Conservation (phyloP, 2,329 filamentous ascomycete genomes). For the Cladosporium velox region DNA sequence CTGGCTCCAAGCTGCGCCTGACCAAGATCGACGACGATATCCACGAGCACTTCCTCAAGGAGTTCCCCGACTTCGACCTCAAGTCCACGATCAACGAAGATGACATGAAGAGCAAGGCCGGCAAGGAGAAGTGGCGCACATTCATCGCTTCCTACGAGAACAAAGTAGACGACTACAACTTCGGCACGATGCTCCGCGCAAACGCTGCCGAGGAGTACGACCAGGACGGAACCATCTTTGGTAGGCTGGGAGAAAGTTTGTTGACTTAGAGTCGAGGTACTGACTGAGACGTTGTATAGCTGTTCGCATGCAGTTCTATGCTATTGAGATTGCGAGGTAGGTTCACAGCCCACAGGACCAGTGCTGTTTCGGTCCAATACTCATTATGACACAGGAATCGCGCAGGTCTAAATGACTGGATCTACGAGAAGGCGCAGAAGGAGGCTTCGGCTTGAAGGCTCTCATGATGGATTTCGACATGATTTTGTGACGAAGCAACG, state of each 20-base stretch:
- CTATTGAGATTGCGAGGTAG: constrained; percentile 71
- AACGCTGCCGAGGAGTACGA: constrained; percentile 82
- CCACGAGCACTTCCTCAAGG: constrained; percentile 78
- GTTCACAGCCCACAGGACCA: constrained; percentile 27
- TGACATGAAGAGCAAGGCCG: constrained; percentile 94
- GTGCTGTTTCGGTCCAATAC: background rate
- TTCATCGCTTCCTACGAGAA: constrained; percentile 96
- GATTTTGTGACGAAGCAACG: constrained; percentile 19
- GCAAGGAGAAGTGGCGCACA: constrained; percentile 91
- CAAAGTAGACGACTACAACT: constrained; percentile 96
- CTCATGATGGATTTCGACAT: background rate
- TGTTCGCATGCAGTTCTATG: constrained; percentile 82
- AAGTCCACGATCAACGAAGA: constrained; percentile 81
- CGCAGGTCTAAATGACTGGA: constrained; percentile 91
- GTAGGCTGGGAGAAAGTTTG: constrained; percentile 48
- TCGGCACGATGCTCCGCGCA: constrained; percentile 86
- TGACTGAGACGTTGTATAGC: constrained; percentile 37
- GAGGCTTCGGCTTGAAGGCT: constrained; percentile 16
- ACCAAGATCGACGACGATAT: constrained; percentile 97
- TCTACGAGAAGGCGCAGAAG: constrained; percentile 77
- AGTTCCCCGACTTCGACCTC: constrained; percentile 92
- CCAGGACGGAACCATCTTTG: constrained; percentile 88
- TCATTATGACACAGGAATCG: constrained; percentile 63
- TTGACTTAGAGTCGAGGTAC: background rate
- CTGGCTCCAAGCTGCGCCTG: constrained; percentile 82